Percentiles rank a stretch among this genome's conserved stretches.
These are phyloP conservation scores for Ulota crispa DNA, from an alignment of 225 moss, liverwort and hornwort species.

Conservation along the genomic window DNA sequence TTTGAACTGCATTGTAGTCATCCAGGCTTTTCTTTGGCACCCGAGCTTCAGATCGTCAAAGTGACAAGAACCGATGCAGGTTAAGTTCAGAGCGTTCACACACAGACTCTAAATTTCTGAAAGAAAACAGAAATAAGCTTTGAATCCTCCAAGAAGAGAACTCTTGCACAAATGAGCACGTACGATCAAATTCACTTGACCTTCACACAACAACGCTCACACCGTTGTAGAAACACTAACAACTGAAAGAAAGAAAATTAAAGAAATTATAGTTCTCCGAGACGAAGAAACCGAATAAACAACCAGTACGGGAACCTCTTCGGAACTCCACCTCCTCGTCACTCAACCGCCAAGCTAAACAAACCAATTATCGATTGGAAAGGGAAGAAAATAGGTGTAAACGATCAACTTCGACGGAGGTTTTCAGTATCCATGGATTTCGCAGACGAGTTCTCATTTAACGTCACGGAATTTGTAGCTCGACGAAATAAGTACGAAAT, in stretches of 20 bases:
- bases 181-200: not conserved
- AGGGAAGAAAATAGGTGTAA: not conserved
- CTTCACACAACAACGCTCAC: not conserved
- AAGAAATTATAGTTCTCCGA: not conserved
- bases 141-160: too few species aligned
- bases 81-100: not conserved
- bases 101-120: not conserved
- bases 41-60: not conserved
- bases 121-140: not conserved
- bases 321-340: conserved; percentile 26
- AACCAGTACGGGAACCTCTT: conserved; percentile 20
- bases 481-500: not conserved
- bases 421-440: not conserved
- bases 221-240: conserved; percentile 1
- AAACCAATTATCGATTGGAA: conserved; percentile 26
- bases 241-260: not conserved
- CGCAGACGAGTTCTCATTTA: not conserved
- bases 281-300: not conserved
- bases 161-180: not conserved
- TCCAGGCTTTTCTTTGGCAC: not conserved
- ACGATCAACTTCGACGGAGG: not conserved
- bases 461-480: not conserved
- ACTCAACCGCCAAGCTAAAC: conserved; percentile 33
- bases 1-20: not conserved
- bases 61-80: conserved; percentile 18